A percentile compares a stretch with the other conserved stretches of the same genome.
phyloP scores from a whole-genome alignment of 164 flowering plant genomes.

The Aristolochia contorta region DNA sequence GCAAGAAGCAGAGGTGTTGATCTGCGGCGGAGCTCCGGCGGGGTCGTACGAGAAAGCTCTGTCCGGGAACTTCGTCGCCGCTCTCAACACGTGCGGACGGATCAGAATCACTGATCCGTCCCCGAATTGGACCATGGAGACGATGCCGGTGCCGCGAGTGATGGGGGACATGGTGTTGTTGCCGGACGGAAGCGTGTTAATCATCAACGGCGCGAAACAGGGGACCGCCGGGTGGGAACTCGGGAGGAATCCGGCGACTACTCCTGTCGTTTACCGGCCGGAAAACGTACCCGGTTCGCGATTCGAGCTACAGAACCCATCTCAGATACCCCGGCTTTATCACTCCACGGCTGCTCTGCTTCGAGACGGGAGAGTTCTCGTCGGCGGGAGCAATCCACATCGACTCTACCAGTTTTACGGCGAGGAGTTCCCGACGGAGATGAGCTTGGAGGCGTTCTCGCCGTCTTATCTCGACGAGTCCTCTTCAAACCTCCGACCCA shows the following conservation, averaged over 20 bases:
- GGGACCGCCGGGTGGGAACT: conserved; percentile 49
- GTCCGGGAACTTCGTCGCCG: conserved; percentile 13
- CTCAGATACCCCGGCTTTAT: conserved; percentile 33
- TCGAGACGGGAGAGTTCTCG: conserved; percentile 40
- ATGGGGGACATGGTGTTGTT: conserved; percentile 56
- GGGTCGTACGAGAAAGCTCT: conserved; percentile 20
- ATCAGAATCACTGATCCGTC: conserved; percentile 31
- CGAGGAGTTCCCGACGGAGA: conserved; percentile 38
- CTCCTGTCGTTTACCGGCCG: conserved; percentile 37
- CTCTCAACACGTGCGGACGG: conserved; percentile 37
- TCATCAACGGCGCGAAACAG: conserved; percentile 35
- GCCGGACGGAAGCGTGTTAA: conserved; percentile 38
- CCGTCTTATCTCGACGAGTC: conserved; percentile 28
- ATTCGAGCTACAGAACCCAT: conserved; percentile 28
- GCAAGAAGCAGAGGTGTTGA: conserved; percentile 32
- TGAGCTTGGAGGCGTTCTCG: conserved; percentile 39
- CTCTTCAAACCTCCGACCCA: conserved; percentile 17
- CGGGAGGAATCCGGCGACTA: conserved; percentile 27
- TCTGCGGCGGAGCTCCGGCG: conserved; percentile 51
- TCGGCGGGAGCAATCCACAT: conserved; percentile 55
- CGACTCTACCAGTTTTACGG: conserved; percentile 20
- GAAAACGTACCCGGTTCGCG: conserved; percentile 14
- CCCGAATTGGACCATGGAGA: conserved; percentile 44
- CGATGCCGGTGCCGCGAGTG: conserved; percentile 38
- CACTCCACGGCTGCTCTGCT: conserved; percentile 43